Evolutionary conservation across 2,329 filamentous ascomycete genomes (phyloP).

Genomic region (Penicillium sp.): DNA sequence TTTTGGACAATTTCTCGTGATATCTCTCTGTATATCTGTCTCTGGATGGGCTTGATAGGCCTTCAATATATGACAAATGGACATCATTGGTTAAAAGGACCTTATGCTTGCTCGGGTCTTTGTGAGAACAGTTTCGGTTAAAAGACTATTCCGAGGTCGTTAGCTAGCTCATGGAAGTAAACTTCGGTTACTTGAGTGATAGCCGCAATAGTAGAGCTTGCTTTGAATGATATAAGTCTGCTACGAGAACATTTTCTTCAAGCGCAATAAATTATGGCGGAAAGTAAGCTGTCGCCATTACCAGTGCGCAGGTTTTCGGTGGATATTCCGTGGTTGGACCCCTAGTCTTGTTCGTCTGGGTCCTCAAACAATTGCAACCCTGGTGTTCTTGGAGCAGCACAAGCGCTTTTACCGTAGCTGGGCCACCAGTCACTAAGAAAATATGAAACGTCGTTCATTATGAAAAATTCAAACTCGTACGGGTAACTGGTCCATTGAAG

Average conservation of each 20-base stretch:
- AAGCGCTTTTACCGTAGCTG: slow-evolving; percentile 56
- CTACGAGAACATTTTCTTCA: not conserved
- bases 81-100: too few species aligned
- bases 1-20: too few species aligned
- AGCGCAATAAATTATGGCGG: not conserved
- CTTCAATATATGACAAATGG: not conserved
- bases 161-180: not conserved
- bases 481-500: too few species aligned
- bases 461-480: too few species aligned
- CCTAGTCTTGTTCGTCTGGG: slow-evolving; percentile 63
- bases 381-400: slow-evolving; percentile 82
- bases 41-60: not conserved
- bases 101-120: not conserved
- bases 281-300: not conserved
- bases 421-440: not conserved
- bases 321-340: slow-evolving; percentile 90
- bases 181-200: not conserved
- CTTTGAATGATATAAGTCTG: not conserved
- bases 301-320: slow-evolving; percentile 56
- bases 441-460: too few species aligned
- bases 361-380: slow-evolving; percentile 79
- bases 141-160: not conserved
- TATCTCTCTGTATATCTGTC: too few species aligned
- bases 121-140: not conserved
- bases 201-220: not conserved